A percentile compares a stretch with the other conserved stretches of the same genome.
phyloP scores from a whole-genome alignment of 495 filamentous ascomycete species.

The Mycothermus thermophilus region DNA sequence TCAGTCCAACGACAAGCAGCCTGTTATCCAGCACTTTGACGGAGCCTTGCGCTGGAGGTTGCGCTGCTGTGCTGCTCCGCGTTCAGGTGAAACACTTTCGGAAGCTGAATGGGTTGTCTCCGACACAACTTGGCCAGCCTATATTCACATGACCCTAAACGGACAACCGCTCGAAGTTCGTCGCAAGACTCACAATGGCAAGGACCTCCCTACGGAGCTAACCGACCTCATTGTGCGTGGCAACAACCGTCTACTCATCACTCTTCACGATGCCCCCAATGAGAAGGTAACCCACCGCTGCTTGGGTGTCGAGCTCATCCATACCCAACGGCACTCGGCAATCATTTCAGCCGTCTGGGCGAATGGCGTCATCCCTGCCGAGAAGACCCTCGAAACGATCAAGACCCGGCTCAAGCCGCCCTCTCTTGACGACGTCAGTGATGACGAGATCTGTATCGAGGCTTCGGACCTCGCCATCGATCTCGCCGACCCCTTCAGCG shows the following conservation, averaged over 20 bases:
- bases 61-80: conserved; percentile 18
- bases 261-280: conserved; percentile 29
- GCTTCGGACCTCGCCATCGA: conserved; percentile 52
- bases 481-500: conserved; percentile 63
- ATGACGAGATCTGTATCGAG: conserved; percentile 56
- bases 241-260: conserved; percentile 44
- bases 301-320: conserved; percentile 49
- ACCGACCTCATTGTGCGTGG: conserved; percentile 41
- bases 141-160: conserved; percentile 60
- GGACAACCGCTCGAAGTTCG: conserved; percentile 39
- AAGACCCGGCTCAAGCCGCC: conserved; percentile 29
- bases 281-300: conserved; percentile 32
- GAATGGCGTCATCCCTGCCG: conserved; percentile 20
- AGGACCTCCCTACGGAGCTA: conserved; percentile 63
- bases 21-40: conserved; percentile 20
- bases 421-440: conserved; percentile 1
- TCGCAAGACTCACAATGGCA: conserved; percentile 53
- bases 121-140: conserved; percentile 58
- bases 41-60: conserved; percentile 29
- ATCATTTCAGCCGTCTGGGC: conserved; percentile 31
- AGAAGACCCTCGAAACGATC: conserved; percentile 33
- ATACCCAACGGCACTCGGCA: conserved; percentile 35
- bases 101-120: conserved; percentile 44
- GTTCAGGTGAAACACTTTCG: conserved; percentile 3
- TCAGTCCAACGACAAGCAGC: conserved; percentile 7